Evolutionary conservation across 306 rosid species (phyloP).

Genomic region (Casuarina glauca): DNA sequence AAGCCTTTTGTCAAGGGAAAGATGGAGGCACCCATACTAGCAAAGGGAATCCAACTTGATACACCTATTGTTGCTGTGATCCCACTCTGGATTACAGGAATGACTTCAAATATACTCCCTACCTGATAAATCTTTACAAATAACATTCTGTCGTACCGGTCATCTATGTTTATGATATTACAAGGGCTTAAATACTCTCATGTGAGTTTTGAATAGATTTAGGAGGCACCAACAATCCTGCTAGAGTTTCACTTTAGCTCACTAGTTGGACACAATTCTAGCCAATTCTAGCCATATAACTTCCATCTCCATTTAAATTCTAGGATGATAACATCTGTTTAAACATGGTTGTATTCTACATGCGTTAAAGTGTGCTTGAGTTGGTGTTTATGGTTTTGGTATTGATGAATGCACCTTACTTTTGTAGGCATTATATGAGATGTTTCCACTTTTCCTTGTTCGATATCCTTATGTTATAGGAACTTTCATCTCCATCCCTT

Average conservation of each 20-base stretch:
- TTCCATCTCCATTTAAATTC: neutral
- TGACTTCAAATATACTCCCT: no score
- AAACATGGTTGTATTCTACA: neutral
- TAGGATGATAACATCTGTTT: neutral
- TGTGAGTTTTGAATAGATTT: neutral
- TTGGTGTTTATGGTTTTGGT: neutral
- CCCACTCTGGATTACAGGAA: no score
- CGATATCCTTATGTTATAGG: neutral
- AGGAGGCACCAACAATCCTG: neutral
- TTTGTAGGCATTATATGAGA: neutral
- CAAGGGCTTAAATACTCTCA: neutral
- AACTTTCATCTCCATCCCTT: neutral
- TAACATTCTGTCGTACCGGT: neutral
- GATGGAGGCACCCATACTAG: no score
- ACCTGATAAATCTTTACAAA: neutral
- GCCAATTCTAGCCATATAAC: neutral
- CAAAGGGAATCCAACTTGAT: no score
- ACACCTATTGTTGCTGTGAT: no score
- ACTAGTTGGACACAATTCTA: neutral
- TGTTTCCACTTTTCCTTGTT: neutral
- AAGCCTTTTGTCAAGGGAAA: no score
- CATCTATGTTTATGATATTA: neutral
- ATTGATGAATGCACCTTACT: neutral
- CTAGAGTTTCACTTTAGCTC: neutral
- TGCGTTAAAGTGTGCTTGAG: neutral